A percentile compares a stretch with the other conserved stretches of the same genome.
Conservation (phyloP, 2,329 filamentous ascomycete genomes). For the Ophiostoma himal-ulmi region DNA sequence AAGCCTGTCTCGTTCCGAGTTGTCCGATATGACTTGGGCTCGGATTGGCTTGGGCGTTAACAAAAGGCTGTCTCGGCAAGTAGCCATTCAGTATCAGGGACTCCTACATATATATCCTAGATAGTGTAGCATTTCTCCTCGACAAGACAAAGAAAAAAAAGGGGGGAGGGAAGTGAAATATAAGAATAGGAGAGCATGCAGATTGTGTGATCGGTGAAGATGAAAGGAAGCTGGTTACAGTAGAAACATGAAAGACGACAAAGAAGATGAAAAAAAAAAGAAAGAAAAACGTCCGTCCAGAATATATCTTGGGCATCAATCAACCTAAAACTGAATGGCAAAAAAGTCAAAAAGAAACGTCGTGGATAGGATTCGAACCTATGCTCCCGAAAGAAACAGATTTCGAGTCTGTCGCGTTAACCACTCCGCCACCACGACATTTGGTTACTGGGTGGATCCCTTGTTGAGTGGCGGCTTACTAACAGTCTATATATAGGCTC, state of each 20-base stretch:
- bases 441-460: background rate
- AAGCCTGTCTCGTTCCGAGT: too few relatives aligned
- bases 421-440: constrained; percentile 14
- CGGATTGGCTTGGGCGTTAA: too few relatives aligned
- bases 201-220: too few relatives aligned
- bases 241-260: background rate
- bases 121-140: too few relatives aligned
- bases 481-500: background rate
- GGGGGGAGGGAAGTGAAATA: too few relatives aligned
- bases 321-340: background rate
- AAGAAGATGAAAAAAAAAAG: background rate
- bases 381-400: constrained; percentile 12
- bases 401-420: constrained; percentile 15
- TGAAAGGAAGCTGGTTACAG: background rate
- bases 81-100: too few relatives aligned
- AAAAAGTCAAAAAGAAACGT: constrained; percentile 3
- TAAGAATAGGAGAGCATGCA: too few relatives aligned
- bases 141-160: too few relatives aligned
- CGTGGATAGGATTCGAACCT: constrained; percentile 15
- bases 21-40: too few relatives aligned
- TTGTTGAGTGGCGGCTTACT: background rate
- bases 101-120: too few relatives aligned
- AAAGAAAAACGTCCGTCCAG: background rate
- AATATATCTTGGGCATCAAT: too few relatives aligned
- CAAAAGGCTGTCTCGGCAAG: too few relatives aligned